Base-by-base conservation (phyloP, 2,329 filamentous ascomycete genomes). In the Blumeriella jaapii region DNA sequence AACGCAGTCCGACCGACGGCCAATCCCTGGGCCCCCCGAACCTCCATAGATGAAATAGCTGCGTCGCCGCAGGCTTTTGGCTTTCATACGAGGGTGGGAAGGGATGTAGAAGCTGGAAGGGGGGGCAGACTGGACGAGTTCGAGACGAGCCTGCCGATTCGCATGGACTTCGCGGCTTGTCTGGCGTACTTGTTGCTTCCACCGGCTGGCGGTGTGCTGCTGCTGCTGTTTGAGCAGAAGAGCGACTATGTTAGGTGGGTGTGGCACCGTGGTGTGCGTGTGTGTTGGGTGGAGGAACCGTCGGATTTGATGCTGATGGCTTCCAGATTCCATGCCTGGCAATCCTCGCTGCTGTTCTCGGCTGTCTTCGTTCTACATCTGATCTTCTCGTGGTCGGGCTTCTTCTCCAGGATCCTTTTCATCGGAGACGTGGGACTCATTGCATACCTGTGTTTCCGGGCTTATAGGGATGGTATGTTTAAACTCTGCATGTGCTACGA, bases 321-420 rank as follows among this genome's bases (percentile, higher is more conserved):
- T n/a, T 35, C 23, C 48, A 89, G 83, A 45, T 96, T 96, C 50
- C 91, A 98, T 59, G 91, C 91, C 6, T 98, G 91, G 89, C 91
- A 98, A 61, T 83, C 82, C 5, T 78, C 80, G 45, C 66, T 94
- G 52, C 60, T 93, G 3, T 95, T 94, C 58, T 80, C 82, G 0
- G 71, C 71, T 31, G 54, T 75, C 39, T 73, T 87, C 59, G 60
- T 93, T 33, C 48, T 95, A 15, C 89, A 96, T 55, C 68, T 96
- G 23, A 62, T 96, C 26, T 79, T 96, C 59, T 79, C 78, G 9
- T 94, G 85, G 82, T 89, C 83, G 15, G 69, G 66, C 2, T 76
- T 93, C 36, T 64, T 96, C 2, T 87, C 81, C 42, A 95, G 85
- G 82, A 56, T 89, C 13, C 62, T 98, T 34, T 77, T 95, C 44